Evolutionary conservation across 1,139 yeast genomes (phyloP).

Genomic region (Kodamaea anthophila): DNA sequence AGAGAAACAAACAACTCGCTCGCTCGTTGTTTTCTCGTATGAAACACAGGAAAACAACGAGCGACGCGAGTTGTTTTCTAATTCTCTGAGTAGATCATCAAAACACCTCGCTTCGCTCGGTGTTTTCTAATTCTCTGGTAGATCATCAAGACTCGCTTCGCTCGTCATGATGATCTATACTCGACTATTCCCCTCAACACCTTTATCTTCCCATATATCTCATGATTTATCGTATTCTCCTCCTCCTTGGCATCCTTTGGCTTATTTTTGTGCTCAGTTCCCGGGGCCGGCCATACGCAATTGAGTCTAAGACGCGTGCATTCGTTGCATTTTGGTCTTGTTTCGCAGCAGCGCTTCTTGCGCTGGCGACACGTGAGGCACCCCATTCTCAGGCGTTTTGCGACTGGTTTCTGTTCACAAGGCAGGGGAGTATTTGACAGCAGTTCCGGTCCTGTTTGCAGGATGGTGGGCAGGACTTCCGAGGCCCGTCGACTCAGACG

Average conservation of each 20-base stretch:
- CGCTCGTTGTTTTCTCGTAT: too few species aligned
- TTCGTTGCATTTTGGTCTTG: slow-evolving; percentile 37
- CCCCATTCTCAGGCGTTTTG: slow-evolving; percentile 40
- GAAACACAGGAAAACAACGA: too few species aligned
- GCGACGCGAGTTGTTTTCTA: too few species aligned
- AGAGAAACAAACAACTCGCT: too few species aligned
- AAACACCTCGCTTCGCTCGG: too few species aligned
- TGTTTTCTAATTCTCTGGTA: too few species aligned
- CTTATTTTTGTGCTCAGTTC: slow-evolving; percentile 43
- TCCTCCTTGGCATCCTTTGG: slow-evolving; percentile 44
- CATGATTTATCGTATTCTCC: slow-evolving; percentile 45
- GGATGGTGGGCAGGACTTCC: slow-evolving; percentile 7
- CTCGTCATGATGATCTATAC: slow-evolving; percentile 19
- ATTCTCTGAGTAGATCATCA: too few species aligned
- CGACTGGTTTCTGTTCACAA: slow-evolving; percentile 12
- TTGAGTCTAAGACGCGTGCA: slow-evolving; percentile 35
- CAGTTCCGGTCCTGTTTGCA: slow-evolving; percentile 3
- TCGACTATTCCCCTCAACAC: slow-evolving; percentile 59
- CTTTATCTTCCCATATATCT: slow-evolving; percentile 52
- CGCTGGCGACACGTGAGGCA: slow-evolving; percentile 43
- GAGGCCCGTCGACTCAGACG: slow-evolving; percentile 6
- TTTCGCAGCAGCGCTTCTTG: slow-evolving; percentile 42
- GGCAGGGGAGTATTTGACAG: slow-evolving; percentile 4
- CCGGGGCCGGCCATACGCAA: slow-evolving; percentile 48
- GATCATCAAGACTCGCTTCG: background rate